Evolutionary conservation across 257 asterid species (phyloP).

Genomic region (Linderniella brevidens): DNA sequence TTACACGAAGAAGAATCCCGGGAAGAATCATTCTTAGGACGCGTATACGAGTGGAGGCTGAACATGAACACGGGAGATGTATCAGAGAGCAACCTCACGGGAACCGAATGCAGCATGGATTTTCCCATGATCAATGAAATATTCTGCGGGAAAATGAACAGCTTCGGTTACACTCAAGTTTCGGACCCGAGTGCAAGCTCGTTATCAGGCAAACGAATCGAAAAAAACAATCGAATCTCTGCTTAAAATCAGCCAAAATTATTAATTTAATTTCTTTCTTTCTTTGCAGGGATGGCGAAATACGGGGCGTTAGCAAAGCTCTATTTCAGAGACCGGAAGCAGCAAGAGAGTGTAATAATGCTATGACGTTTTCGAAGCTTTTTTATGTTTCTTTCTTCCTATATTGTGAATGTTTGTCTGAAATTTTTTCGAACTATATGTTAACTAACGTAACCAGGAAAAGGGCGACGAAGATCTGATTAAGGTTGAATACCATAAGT

Average conservation of each 20-base stretch:
- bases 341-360: no score
- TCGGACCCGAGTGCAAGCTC: constrained; percentile 21
- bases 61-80: constrained; percentile 22
- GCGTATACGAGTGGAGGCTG: constrained; percentile 33
- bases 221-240: no score
- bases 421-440: no score
- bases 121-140: constrained; percentile 26
- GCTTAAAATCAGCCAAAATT: no score
- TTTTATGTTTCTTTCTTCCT: no score
- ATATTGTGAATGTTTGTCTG: no score
- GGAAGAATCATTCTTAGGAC: constrained; percentile 17
- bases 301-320: constrained; percentile 34
- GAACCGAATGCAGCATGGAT: constrained; percentile 22
- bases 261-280: no score
- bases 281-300: constrained; percentile 20
- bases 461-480: no score
- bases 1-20: not conserved
- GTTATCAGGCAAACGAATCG: constrained; percentile 15
- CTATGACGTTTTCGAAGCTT: no score
- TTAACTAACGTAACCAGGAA: no score
- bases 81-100: constrained; percentile 15
- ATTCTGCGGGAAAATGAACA: constrained; percentile 16
- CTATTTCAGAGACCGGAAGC: constrained; percentile 10
- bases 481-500: constrained; percentile 14
- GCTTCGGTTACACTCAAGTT: constrained; percentile 28